Evolutionary conservation across 2,329 filamentous ascomycete genomes (phyloP).

Genomic region (Catunica adiposa): DNA sequence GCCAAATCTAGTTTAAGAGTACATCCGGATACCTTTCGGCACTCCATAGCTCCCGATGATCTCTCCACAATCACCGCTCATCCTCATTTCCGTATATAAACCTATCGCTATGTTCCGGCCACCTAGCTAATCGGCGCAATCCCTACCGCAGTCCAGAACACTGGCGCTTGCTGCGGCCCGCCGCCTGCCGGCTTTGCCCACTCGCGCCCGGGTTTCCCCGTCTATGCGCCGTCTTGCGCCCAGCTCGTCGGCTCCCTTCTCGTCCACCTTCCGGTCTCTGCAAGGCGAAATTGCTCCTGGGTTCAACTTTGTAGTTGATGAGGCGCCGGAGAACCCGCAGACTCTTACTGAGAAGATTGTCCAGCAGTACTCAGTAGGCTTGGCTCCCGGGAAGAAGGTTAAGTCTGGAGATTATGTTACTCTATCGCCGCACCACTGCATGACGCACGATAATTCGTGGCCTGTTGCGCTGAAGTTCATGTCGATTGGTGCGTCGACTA

Average conservation of each 20-base stretch:
- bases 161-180: constrained; percentile 11
- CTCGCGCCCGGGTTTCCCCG: neutral
- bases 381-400: constrained; percentile 59
- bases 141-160: constrained; percentile 1
- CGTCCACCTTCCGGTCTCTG: constrained; percentile 14
- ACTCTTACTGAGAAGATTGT: constrained; percentile 89
- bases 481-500: constrained; percentile 56
- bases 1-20: constrained; percentile 9
- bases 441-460: constrained; percentile 79
- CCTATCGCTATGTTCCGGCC: no score
- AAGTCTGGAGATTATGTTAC: constrained; percentile 71
- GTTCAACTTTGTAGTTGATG: constrained; percentile 4
- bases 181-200: constrained; percentile 2
- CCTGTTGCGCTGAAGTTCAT: constrained; percentile 62
- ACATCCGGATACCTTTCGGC: neutral
- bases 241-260: neutral
- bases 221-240: neutral
- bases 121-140: no score
- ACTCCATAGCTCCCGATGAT: neutral
- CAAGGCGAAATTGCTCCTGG: constrained; percentile 7
- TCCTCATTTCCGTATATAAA: neutral
- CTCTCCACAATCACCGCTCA: neutral
- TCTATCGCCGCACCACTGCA: constrained; percentile 37
- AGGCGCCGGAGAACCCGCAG: constrained; percentile 35
- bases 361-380: constrained; percentile 61